Base-by-base conservation (phyloP, 2,329 filamentous ascomycete genomes). In the Lasiodiplodia citricola region DNA sequence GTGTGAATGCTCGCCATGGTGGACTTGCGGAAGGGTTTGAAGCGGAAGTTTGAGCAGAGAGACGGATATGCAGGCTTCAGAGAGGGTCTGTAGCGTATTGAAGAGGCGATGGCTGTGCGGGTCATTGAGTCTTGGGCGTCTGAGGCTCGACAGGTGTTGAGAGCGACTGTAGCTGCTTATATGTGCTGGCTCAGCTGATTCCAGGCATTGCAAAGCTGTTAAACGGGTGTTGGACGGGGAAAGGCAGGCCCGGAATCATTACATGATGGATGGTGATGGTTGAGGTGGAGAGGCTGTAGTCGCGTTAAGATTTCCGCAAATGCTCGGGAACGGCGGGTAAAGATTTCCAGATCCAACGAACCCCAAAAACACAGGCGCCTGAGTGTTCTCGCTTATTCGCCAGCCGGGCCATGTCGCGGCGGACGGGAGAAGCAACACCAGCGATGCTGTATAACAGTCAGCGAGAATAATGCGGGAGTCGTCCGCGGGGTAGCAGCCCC, bases 291-390 rank as follows among this genome's bases (percentile, higher is more conserved):
- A 38, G 37, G 16, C 8, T 5, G 56, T 10, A 16, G 25, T 62
- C 58, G 58, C 23, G 41, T 23, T 62, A 62, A 62, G n/a, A 62
- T 28, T 62, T 62, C 58, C 58, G 58, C 38, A 62, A 28, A 21
- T 16, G 41, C 23, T 21, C 25, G 58, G 41, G 23, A 4, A 11
- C 41, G 16, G 38, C 57, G 58, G 58, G 58, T 23, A 35, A 62
- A 50, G 41, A 35, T 62, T 62, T 62, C 58, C 58, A 50, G 13
- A 10, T 21, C 10, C 2, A 16, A 54, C 25, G 37, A 57, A 13
- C 0, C 18, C 2, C 28, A 18, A 50, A 62, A 21, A 31, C 4
- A 28, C 47, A 3, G 23, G 16, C 18, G 13, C 13, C 38, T 13
- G 41, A 16, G 4, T 47, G n/a, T 3, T 8, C 44, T 21, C 44